A percentile compares a stretch with the other conserved stretches of the same genome.
Evolutionary conservation across 2,329 filamentous ascomycete species (phyloP).

Genomic region (Kalmusia sp.): DNA sequence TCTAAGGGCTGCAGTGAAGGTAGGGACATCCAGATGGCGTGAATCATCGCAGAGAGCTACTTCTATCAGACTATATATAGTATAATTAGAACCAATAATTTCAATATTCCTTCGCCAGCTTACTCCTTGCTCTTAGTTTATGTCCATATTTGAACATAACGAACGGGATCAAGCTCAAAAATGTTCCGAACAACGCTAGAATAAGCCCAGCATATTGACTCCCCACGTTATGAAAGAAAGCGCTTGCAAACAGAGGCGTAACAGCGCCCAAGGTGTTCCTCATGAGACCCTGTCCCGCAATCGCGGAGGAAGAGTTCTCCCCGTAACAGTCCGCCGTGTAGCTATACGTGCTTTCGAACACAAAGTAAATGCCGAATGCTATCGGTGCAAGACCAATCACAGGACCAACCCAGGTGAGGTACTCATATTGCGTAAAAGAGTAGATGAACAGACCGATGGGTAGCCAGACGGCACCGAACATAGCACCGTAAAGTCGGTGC

Average conservation of each 20-base stretch:
- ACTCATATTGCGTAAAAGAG: constrained; percentile 60
- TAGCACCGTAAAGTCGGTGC: constrained; percentile 40
- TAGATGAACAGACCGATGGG: constrained; percentile 54
- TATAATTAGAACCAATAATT: too few species aligned
- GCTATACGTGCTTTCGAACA: constrained; percentile 55
- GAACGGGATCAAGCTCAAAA: constrained; percentile 52
- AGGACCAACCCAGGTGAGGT: constrained; percentile 58
- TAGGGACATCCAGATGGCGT: too few species aligned
- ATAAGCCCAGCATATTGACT: constrained; percentile 61
- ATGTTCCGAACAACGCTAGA: constrained; percentile 55
- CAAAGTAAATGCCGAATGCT: constrained; percentile 62
- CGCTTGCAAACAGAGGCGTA: constrained; percentile 59
- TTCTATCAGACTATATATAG: too few species aligned
- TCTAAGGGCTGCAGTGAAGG: too few species aligned
- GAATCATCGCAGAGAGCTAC: too few species aligned
- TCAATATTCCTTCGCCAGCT: constrained; percentile 39
- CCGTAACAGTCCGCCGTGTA: constrained; percentile 63
- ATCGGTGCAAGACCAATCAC: constrained; percentile 59
- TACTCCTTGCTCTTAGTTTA: constrained; percentile 47
- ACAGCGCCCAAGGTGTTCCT: constrained; percentile 61
- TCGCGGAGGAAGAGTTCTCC: constrained; percentile 51
- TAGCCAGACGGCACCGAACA: constrained; percentile 40
- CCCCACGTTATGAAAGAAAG: constrained; percentile 62
- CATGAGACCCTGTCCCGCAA: constrained; percentile 61
- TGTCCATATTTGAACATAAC: constrained; percentile 54